These are phyloP conservation scores for Pilasporangium apinafurcum DNA, from an alignment of 352 stramenopile species.

Conservation along the genomic window DNA sequence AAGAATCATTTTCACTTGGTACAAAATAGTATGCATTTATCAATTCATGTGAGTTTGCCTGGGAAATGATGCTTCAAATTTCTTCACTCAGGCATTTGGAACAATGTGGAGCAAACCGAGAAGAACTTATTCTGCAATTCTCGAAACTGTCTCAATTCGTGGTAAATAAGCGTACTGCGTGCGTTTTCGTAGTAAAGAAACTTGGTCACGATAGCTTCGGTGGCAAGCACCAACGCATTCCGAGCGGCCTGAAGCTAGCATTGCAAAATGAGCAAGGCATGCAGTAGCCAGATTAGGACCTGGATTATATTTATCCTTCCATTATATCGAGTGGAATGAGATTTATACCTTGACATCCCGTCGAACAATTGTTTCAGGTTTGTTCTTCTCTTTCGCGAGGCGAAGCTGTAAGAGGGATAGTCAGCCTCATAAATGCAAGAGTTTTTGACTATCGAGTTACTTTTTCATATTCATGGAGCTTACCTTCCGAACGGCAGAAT, in stretches of 20 bases:
- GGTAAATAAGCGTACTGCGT: conserved; percentile 14
- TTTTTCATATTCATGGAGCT: background rate
- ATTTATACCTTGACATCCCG: conserved; percentile 23
- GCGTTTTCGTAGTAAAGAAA: conserved; percentile 16
- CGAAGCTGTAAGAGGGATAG: conserved; percentile 5
- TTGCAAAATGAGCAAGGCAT: background rate
- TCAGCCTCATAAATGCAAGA: too few species aligned
- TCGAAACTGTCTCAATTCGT: conserved; percentile 19
- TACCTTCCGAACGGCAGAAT: conserved; percentile 20
- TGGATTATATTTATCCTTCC: too few species aligned
- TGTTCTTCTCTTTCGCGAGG: conserved; percentile 10
- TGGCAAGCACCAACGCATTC: conserved; percentile 2
- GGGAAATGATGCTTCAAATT: too few species aligned
- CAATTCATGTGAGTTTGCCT: too few species aligned
- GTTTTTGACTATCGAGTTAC: too few species aligned
- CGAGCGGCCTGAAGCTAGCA: conserved; percentile 15
- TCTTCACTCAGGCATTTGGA: conserved; percentile 9
- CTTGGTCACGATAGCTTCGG: conserved; percentile 14
- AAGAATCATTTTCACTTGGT: too few species aligned
- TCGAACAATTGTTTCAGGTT: conserved; percentile 17
- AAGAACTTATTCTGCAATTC: conserved; percentile 19
- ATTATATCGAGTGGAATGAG: too few species aligned
- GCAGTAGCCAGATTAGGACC: background rate
- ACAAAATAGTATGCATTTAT: too few species aligned
- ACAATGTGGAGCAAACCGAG: conserved; percentile 9